phyloP scores from a whole-genome alignment of 805 yeast genomes.

The Pichia thaimueangensis region DNA sequence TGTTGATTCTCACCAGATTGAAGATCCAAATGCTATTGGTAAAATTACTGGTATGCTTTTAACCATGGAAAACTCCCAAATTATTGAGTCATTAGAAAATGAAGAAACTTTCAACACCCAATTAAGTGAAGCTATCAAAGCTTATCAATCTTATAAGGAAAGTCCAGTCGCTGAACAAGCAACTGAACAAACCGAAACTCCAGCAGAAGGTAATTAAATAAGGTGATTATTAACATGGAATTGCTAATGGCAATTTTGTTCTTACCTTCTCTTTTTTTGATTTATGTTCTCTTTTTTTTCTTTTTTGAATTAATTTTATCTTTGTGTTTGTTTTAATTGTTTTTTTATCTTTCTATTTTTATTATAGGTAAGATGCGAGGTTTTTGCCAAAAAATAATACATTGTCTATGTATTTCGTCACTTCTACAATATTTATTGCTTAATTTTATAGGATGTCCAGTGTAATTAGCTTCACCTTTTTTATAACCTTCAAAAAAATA shows the following conservation, averaged over 20 bases:
- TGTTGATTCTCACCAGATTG: conserved; percentile 77
- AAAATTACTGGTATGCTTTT: conserved; percentile 98
- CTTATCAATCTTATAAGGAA: conserved; percentile 85
- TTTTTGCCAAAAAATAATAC: conserved; percentile 1
- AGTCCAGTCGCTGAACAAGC: conserved; percentile 14
- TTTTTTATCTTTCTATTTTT: conserved; percentile 3
- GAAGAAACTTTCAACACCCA: conserved; percentile 85
- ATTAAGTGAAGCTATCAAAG: conserved; percentile 89
- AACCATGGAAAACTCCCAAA: conserved; percentile 89
- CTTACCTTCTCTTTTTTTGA: conserved; percentile 8
- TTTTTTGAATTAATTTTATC: conserved; percentile 3
- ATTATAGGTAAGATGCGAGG: not conserved
- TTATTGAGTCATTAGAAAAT: conserved; percentile 81
- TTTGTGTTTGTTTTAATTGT: conserved; percentile 8
- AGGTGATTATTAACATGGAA: not conserved
- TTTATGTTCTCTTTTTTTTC: conserved; percentile 7
- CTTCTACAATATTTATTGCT: conserved; percentile 7
- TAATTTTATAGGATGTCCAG: conserved; percentile 9
- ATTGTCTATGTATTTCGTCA: not conserved
- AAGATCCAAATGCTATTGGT: conserved; percentile 93
- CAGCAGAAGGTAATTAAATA: conserved; percentile 6
- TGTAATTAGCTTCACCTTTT: conserved; percentile 10
- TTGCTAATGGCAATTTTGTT: not conserved
- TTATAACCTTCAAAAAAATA: not conserved
- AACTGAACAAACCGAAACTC: conserved; percentile 5